phyloP scores from a whole-genome alignment of 2,329 filamentous ascomycete species.

The Spiromastix sp. region DNA sequence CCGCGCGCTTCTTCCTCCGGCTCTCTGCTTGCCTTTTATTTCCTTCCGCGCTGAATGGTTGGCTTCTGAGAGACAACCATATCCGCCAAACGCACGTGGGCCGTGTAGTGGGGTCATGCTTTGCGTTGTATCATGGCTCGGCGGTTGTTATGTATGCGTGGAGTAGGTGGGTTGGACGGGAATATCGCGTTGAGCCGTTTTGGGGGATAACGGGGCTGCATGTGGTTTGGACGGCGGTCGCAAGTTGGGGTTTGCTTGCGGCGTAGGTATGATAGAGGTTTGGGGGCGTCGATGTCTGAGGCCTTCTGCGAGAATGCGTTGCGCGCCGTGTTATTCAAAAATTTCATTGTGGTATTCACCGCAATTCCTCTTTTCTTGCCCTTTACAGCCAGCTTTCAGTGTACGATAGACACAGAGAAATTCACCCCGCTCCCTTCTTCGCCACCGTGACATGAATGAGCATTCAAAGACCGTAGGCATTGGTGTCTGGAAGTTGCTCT shows the following conservation, averaged over 20 bases:
- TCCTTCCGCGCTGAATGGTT: conserved; percentile 6
- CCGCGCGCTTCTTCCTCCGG: conserved; percentile 10
- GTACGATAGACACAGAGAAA: neutral
- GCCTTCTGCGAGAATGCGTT: no score
- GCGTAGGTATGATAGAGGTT: conserved; percentile 2
- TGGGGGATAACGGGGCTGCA: conserved; percentile 9
- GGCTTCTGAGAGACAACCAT: conserved; percentile 10
- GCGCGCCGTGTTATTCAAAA: neutral
- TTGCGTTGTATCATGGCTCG: conserved; percentile 8
- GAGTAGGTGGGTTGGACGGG: conserved; percentile 8
- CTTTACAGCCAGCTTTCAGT: neutral
- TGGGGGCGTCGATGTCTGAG: neutral
- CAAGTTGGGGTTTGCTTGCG: conserved; percentile 6
- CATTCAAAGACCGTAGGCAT: no score
- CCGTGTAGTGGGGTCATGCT: conserved; percentile 7
- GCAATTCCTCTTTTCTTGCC: neutral
- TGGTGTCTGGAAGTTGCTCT: no score
- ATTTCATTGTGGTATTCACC: neutral
- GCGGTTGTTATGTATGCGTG: conserved; percentile 8
- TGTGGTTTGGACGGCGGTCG: conserved; percentile 6
- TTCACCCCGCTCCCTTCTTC: neutral
- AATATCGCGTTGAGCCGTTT: conserved; percentile 10
- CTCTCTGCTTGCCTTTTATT: conserved; percentile 6
- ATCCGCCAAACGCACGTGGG: conserved; percentile 10
- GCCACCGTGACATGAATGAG: no score